Percentiles rank a stretch among this genome's conserved stretches.
phyloP scores from a whole-genome alignment of 306 rosid genomes.

The Glycine soja region DNA sequence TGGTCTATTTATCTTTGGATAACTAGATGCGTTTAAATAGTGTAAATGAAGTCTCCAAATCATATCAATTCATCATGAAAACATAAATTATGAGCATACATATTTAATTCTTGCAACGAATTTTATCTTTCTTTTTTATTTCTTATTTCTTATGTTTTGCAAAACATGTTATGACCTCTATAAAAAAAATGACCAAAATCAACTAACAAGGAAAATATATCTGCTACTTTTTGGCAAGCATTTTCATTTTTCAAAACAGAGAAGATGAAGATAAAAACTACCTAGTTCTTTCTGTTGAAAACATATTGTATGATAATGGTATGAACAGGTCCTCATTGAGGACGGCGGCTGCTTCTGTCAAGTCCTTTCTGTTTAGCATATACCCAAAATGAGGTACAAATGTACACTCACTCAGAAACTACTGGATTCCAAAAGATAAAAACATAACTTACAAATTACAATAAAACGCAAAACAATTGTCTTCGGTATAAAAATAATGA shows the following conservation, averaged over 20 bases:
- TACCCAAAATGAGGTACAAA: neutral
- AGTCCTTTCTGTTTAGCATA: neutral
- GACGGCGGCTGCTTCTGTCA: neutral
- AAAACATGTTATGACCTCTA: neutral
- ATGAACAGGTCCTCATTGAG: neutral
- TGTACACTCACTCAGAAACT: neutral
- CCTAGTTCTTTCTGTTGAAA: neutral
- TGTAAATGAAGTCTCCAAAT: neutral
- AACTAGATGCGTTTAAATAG: neutral
- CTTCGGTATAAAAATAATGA: too few relatives aligned
- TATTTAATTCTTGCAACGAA: neutral
- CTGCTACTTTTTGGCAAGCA: neutral
- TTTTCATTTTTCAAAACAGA: neutral
- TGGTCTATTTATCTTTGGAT: neutral
- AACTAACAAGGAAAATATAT: neutral
- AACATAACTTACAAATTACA: too few relatives aligned
- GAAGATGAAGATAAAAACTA: neutral
- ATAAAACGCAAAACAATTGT: too few relatives aligned
- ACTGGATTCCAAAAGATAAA: too few relatives aligned
- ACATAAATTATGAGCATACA: neutral
- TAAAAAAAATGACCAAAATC: neutral
- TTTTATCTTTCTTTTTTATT: neutral
- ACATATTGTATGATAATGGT: neutral
- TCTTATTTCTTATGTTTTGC: too few relatives aligned
- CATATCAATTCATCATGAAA: neutral